phyloP scores from a whole-genome alignment of 306 rosid species.

The Crotalaria pallida region DNA sequence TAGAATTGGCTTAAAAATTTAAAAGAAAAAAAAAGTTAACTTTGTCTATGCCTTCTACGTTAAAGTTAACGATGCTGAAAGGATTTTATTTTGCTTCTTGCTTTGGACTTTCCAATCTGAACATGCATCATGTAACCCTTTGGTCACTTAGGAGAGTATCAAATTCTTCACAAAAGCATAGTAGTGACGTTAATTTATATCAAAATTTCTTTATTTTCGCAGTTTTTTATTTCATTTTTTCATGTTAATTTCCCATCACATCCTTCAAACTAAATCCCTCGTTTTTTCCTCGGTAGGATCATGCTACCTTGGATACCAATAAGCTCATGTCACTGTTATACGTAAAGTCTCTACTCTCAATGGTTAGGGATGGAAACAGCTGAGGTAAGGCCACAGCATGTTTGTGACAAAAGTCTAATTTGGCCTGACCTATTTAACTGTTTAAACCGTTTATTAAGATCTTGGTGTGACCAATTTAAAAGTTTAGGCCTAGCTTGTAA shows the following conservation, averaged over 20 bases:
- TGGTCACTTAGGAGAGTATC: constrained; percentile 40
- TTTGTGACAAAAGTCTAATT: too few relatives aligned
- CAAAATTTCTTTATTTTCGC: constrained; percentile 39
- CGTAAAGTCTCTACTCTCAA: too few relatives aligned
- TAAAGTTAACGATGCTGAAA: constrained; percentile 31
- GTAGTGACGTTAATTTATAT: constrained; percentile 25
- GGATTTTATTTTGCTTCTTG: not conserved
- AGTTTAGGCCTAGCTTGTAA: too few relatives aligned
- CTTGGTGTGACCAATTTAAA: too few relatives aligned
- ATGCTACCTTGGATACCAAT: not conserved
- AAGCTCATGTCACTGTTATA: too few relatives aligned
- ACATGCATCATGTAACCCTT: constrained; percentile 22
- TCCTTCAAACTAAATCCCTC: not conserved
- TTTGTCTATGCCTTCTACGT: constrained; percentile 22
- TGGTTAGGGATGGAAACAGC: too few relatives aligned
- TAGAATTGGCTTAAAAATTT: not conserved
- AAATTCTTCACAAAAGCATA: constrained; percentile 53
- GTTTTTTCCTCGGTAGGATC: not conserved
- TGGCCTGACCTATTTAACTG: too few relatives aligned
- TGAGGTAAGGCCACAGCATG: too few relatives aligned
- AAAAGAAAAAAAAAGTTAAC: not conserved
- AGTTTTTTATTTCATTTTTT: not conserved
- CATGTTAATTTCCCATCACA: not conserved
- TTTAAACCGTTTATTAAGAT: too few relatives aligned
- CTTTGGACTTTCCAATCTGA: constrained; percentile 15